These are phyloP conservation scores for Ceratobasidium sp. DNA, from an alignment of 1,284 basidiomycete genomes.

Conservation along the genomic window DNA sequence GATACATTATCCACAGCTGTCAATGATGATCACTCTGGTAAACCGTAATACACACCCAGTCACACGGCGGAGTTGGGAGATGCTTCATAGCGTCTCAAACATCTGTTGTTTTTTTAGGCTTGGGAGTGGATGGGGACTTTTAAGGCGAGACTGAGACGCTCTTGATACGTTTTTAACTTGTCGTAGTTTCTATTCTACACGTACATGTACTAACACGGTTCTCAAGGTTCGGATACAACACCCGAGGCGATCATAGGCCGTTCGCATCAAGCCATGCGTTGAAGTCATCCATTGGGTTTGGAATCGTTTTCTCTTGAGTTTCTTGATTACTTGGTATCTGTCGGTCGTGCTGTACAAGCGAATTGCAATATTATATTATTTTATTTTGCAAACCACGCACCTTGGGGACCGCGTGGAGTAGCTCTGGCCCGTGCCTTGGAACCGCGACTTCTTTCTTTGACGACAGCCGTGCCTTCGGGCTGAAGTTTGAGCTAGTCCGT, in stretches of 20 bases:
- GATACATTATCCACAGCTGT: not conserved
- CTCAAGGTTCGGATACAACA: not conserved
- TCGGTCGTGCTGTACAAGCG: slow-evolving; percentile 3
- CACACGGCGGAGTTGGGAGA: slow-evolving; percentile 1
- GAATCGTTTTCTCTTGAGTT: not conserved
- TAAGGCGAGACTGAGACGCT: slow-evolving; percentile 37
- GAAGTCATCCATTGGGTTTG: slow-evolving; percentile 26
- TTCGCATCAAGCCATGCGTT: slow-evolving; percentile 33
- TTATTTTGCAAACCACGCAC: not conserved
- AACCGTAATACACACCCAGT: slow-evolving; percentile 38
- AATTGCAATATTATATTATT: not conserved
- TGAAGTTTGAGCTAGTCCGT: not conserved
- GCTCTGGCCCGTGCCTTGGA: not conserved
- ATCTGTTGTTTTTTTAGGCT: slow-evolving; percentile 9
- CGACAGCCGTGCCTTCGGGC: not conserved
- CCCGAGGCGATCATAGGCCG: slow-evolving; percentile 9
- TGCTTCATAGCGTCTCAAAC: not conserved
- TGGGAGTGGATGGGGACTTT: slow-evolving; percentile 37
- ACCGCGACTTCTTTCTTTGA: not conserved
- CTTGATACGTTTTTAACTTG: not conserved
- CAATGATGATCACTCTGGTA: slow-evolving; percentile 37
- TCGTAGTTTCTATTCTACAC: not conserved
- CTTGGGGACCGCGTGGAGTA: not conserved
- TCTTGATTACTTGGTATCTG: not conserved
- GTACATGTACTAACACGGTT: not conserved